These are phyloP conservation scores for Kazachstania kunashirensis DNA, from an alignment of 805 yeast genomes.

Conservation along the genomic window DNA sequence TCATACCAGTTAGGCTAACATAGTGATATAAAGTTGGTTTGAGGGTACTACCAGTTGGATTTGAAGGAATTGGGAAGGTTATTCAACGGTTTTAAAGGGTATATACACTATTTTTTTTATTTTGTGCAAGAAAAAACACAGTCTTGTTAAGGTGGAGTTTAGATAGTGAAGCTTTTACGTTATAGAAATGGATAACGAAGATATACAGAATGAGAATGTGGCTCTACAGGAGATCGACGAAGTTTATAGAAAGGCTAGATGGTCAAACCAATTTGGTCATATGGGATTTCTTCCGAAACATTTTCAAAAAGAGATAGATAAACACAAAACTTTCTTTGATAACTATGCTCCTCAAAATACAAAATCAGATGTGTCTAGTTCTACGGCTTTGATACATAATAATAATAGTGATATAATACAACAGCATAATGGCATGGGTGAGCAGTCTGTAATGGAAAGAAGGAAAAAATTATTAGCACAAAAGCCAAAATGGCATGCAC, in stretches of 20 bases:
- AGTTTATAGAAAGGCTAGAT: conserved; percentile 20
- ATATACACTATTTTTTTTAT: no score
- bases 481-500: conserved; percentile 40
- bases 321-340: conserved; percentile 4
- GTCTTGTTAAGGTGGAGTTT: no score
- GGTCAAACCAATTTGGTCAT: conserved; percentile 25
- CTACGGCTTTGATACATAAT: neutral
- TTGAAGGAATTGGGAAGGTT: no score
- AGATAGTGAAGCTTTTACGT: no score
- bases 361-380: neutral
- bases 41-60: no score
- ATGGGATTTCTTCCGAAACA: conserved; percentile 24
- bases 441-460: conserved; percentile 18
- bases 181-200: neutral
- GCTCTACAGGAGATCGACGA: conserved; percentile 17
- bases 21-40: no score
- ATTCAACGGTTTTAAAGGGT: no score
- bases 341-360: neutral
- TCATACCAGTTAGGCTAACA: no score
- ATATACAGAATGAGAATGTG: neutral
- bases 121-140: no score
- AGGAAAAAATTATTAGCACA: conserved; percentile 14
- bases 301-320: conserved; percentile 21
- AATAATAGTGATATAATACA: no score
- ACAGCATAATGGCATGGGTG: neutral